phyloP scores from a whole-genome alignment of 2,329 filamentous ascomycete genomes.

The Sporothrix luriei region DNA sequence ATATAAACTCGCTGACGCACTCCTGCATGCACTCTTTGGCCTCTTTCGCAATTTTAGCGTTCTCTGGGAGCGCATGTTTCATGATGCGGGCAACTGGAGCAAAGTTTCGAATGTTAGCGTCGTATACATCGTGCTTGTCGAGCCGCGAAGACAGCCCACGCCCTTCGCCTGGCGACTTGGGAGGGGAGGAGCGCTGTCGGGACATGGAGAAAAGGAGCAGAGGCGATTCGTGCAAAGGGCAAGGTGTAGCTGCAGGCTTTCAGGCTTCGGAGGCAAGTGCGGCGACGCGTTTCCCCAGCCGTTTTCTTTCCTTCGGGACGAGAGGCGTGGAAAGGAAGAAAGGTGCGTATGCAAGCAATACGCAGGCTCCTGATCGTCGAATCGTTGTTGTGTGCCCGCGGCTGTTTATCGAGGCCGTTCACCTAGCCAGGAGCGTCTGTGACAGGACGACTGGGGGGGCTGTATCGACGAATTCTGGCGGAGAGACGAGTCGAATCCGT shows the following conservation, averaged over 20 bases:
- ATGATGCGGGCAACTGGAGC: constrained; percentile 97
- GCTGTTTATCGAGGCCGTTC: constrained; percentile 4
- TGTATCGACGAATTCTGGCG: constrained; percentile 4
- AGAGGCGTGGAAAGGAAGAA: constrained; percentile 1
- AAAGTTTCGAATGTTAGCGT: constrained; percentile 95
- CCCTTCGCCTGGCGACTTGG: constrained; percentile 53
- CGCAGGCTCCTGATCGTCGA: constrained; percentile 3
- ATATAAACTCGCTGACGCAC: constrained; percentile 99
- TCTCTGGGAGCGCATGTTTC: constrained; percentile 96
- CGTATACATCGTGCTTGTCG: constrained; percentile 60
- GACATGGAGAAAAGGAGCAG: constrained; percentile 53
- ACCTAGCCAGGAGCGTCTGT: constrained; percentile 6
- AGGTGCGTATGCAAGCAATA: constrained; percentile 24
- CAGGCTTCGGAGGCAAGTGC: neutral
- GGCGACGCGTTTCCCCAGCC: neutral
- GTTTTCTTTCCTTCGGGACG: neutral
- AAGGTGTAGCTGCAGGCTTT: constrained; percentile 10
- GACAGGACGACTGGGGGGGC: neutral
- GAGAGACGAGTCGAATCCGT: constrained; percentile 7
- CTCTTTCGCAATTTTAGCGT: constrained; percentile 98
- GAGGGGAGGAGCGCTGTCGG: constrained; percentile 55
- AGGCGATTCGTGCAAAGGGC: neutral
- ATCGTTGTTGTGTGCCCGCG: neutral
- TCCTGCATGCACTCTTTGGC: constrained; percentile 99
- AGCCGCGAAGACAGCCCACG: constrained; percentile 49